Percentiles rank a stretch among this genome's conserved stretches.
These are phyloP conservation scores for Salix exigua DNA, from an alignment of 345 rosid species.

Conservation along the genomic window DNA sequence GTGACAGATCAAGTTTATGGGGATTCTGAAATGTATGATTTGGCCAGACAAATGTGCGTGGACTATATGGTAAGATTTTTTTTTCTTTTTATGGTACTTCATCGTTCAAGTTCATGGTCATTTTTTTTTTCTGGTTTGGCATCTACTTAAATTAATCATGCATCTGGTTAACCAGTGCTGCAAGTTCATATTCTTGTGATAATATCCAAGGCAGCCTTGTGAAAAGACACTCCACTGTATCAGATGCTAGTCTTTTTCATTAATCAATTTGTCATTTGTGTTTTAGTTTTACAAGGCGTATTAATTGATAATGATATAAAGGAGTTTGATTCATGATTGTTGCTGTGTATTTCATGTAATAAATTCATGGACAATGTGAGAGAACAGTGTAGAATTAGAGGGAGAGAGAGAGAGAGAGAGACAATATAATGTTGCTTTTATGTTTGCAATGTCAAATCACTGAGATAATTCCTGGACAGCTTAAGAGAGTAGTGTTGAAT, in stretches of 20 bases:
- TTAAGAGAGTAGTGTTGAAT: not conserved
- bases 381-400: not conserved
- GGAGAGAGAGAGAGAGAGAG: not conserved
- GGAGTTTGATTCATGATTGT: not conserved
- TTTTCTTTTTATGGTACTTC: not conserved
- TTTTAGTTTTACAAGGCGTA: not conserved
- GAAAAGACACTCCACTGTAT: not conserved
- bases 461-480: not conserved
- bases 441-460: not conserved
- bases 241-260: not conserved
- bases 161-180: not conserved
- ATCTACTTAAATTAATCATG: not conserved
- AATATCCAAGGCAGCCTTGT: not conserved
- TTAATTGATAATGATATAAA: not conserved
- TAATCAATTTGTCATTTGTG: not conserved
- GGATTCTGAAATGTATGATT: constrained; percentile 76
- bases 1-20: constrained; percentile 99
- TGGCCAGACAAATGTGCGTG: constrained; percentile 86
- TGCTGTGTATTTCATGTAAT: not conserved
- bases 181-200: not conserved
- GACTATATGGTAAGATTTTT: constrained; percentile 77
- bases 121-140: not conserved
- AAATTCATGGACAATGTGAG: not conserved
- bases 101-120: not conserved
- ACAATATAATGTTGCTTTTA: not conserved